Conservation (phyloP, 2,329 filamentous ascomycete species). For the Pestalotiopsis sp. region DNA sequence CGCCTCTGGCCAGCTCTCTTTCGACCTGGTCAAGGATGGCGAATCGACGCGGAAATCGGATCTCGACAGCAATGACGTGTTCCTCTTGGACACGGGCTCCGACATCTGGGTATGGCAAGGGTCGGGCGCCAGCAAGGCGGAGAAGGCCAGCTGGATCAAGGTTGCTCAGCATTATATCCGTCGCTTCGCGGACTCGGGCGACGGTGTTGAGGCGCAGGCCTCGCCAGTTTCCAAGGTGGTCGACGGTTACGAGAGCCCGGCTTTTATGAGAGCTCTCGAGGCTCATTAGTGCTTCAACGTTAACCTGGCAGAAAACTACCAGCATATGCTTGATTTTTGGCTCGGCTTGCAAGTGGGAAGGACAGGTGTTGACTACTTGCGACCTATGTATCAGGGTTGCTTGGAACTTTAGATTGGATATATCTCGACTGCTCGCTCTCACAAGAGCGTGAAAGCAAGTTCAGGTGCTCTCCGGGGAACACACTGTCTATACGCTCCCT, state of each 20-base stretch:
- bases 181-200: slow-evolving; percentile 36
- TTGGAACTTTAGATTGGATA: too few species aligned
- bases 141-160: slow-evolving; percentile 63
- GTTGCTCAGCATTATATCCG: slow-evolving; percentile 60
- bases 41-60: slow-evolving; percentile 46
- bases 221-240: slow-evolving; percentile 59
- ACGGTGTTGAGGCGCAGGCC: slow-evolving; percentile 39
- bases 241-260: slow-evolving; percentile 56
- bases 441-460: too few species aligned
- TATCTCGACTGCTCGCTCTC: too few species aligned
- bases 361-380: too few species aligned
- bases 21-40: slow-evolving; percentile 61
- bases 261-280: slow-evolving; percentile 52
- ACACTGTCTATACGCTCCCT: too few species aligned
- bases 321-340: background rate
- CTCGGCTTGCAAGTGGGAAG: too few species aligned
- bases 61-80: slow-evolving; percentile 62
- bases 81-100: slow-evolving; percentile 60
- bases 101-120: slow-evolving; percentile 71
- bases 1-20: slow-evolving; percentile 57
- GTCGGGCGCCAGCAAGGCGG: slow-evolving; percentile 54
- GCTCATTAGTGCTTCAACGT: slow-evolving; percentile 10
- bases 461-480: too few species aligned
- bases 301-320: background rate
- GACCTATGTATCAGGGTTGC: too few species aligned